phyloP scores from a whole-genome alignment of 306 rosid species.

The Benincasa hispida region DNA sequence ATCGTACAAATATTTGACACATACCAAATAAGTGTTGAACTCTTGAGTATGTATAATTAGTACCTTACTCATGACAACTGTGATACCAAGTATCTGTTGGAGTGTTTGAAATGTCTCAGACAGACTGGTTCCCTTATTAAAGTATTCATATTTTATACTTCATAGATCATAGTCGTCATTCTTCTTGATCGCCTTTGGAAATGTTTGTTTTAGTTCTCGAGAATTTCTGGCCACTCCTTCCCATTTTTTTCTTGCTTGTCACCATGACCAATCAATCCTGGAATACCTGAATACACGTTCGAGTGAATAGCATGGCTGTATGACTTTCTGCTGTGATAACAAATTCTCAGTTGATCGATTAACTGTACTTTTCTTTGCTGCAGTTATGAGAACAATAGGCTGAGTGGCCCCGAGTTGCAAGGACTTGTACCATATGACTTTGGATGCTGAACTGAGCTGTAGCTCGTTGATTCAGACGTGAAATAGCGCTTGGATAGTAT shows the following conservation, averaged over 20 bases:
- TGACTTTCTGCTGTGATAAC: no score
- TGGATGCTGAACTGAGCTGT: slow-evolving; percentile 46
- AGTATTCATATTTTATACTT: background rate
- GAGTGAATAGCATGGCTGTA: background rate
- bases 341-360: background rate
- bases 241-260: background rate
- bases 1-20: background rate
- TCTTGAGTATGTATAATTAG: background rate
- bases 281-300: background rate
- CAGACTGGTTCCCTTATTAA: background rate
- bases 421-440: slow-evolving; percentile 83
- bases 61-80: background rate
- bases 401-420: slow-evolving; percentile 78
- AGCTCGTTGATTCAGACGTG: background rate
- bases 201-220: background rate
- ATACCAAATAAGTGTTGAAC: background rate
- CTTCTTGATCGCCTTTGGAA: background rate
- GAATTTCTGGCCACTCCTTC: background rate
- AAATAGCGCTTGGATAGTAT: background rate
- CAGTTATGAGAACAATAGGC: slow-evolving; percentile 69
- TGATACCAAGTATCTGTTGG: background rate
- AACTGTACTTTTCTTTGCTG: slow-evolving; percentile 6
- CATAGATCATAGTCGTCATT: background rate
- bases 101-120: background rate
- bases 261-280: background rate